Evolutionary conservation across 2,329 filamentous ascomycete genomes (phyloP).

Genomic region (Diplodia mutila): DNA sequence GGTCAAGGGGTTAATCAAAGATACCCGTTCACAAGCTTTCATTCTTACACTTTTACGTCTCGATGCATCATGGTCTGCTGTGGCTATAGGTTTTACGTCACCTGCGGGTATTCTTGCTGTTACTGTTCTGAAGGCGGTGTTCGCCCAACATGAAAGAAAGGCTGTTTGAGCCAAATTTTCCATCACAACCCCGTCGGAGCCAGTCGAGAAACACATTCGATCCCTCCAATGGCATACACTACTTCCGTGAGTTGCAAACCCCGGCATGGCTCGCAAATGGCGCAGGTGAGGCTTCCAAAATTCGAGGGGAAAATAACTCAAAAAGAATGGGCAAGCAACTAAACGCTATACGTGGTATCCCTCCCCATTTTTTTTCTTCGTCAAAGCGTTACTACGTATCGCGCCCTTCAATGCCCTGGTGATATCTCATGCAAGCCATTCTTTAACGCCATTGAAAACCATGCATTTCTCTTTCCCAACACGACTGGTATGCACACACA

Average conservation of each 20-base stretch:
- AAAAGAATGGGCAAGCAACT: neutral
- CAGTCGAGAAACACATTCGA: no score
- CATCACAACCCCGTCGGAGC: no score
- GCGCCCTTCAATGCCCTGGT: slow-evolving; percentile 22
- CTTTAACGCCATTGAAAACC: slow-evolving; percentile 8
- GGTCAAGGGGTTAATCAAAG: slow-evolving; percentile 21
- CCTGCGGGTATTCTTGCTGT: no score
- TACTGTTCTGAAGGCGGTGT: no score
- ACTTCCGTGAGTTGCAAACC: no score
- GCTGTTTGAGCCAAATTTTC: no score
- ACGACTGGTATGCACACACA: neutral
- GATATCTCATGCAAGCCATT: slow-evolving; percentile 21
- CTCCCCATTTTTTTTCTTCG: neutral
- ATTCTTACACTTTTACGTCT: neutral
- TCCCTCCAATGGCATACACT: no score
- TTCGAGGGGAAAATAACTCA: neutral
- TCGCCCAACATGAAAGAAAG: no score
- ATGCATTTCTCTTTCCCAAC: no score
- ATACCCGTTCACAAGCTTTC: slow-evolving; percentile 13
- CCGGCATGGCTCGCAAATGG: neutral
- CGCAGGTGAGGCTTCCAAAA: neutral
- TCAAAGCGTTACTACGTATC: neutral
- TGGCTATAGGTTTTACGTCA: no score
- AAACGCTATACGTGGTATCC: slow-evolving; percentile 3
- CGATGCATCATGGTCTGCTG: no score